phyloP scores from a whole-genome alignment of 2,329 filamentous ascomycete species.

The Colletotrichum chrysophilum region DNA sequence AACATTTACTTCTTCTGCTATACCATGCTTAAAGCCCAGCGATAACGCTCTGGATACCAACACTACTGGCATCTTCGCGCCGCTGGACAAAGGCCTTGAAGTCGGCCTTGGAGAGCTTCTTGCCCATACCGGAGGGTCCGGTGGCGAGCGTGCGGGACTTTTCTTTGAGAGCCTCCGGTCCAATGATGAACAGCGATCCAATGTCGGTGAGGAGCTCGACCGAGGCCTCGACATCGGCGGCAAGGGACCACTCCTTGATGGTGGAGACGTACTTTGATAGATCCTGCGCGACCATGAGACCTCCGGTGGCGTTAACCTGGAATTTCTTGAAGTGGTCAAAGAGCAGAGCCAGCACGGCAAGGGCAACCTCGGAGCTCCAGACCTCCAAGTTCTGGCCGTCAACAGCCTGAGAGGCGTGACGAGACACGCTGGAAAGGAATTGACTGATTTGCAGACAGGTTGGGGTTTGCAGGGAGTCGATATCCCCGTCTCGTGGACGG shows the following conservation, averaged over 20 bases:
- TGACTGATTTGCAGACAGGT: constrained; percentile 83
- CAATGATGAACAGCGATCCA: constrained; percentile 94
- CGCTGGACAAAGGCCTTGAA: constrained; percentile 85
- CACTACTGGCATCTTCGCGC: constrained; percentile 81
- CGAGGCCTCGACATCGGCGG: constrained; percentile 68
- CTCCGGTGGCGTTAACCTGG: constrained; percentile 89
- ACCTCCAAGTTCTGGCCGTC: constrained; percentile 84
- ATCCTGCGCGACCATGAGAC: constrained; percentile 94
- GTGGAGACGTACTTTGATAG: constrained; percentile 92
- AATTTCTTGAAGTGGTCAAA: constrained; percentile 96
- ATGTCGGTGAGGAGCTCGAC: constrained; percentile 93
- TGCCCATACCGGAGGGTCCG: constrained; percentile 46
- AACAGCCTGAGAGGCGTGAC: constrained; percentile 69
- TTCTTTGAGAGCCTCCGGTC: constrained; percentile 77
- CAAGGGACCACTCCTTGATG: constrained; percentile 80
- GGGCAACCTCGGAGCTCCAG: constrained; percentile 83
- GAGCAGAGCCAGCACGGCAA: constrained; percentile 77
- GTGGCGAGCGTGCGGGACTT: constrained; percentile 65
- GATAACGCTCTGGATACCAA: constrained; percentile 84
- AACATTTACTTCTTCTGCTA: not conserved
- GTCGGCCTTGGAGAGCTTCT: constrained; percentile 68
- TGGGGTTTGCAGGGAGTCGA: constrained; percentile 82
- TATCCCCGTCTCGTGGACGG: constrained; percentile 80
- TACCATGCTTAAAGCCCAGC: constrained; percentile 55
- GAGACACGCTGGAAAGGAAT: constrained; percentile 76